These are phyloP conservation scores for Triticum dicoccoides DNA, from an alignment of 176 grass and related monocot genomes.

Conservation along the genomic window DNA sequence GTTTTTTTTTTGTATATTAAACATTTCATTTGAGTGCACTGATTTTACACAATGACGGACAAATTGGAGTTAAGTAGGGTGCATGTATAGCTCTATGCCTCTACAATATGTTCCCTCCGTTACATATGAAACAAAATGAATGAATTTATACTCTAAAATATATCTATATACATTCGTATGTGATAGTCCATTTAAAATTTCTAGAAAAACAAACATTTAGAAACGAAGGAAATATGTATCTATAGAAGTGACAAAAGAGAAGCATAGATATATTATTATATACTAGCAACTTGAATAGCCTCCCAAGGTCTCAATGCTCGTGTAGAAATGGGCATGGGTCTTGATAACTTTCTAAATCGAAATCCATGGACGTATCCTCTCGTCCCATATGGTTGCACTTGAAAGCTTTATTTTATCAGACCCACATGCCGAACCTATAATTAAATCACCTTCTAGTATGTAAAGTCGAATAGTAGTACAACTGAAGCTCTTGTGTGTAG, in stretches of 20 bases:
- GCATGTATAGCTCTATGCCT: no score
- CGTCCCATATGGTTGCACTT: background rate
- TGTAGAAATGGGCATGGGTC: background rate
- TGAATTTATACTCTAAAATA: no score
- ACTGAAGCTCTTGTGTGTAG: background rate
- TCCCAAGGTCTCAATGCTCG: background rate
- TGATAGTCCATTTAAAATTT: no score
- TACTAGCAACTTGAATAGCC: background rate
- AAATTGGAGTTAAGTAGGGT: no score
- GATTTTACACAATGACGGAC: no score
- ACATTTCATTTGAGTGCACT: background rate
- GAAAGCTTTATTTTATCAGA: background rate
- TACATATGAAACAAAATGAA: no score
- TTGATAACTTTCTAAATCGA: background rate
- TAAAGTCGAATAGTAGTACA: constrained; percentile 2
- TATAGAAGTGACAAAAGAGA: background rate
- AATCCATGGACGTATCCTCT: background rate
- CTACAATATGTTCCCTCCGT: no score
- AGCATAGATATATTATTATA: background rate
- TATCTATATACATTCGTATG: no score
- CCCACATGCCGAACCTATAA: background rate
- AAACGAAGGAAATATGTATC: no score
- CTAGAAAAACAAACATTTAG: no score
- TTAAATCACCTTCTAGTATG: constrained; percentile 1
- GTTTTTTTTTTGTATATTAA: background rate